These are phyloP conservation scores for Suillus cothurnatus DNA, from an alignment of 768 basidiomycete species.

Conservation along the genomic window DNA sequence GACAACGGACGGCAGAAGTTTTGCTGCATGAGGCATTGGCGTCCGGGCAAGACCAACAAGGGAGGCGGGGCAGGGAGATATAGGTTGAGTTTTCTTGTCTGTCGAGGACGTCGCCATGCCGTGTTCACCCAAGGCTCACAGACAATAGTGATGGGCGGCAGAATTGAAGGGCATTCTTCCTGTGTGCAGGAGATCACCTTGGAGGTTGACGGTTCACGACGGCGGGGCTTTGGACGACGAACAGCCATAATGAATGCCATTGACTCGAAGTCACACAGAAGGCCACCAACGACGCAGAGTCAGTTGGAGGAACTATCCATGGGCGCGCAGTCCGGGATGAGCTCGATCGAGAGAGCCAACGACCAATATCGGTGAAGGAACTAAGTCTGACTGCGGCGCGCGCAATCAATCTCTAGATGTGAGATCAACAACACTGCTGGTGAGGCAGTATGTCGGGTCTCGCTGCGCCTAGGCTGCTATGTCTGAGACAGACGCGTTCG, in stretches of 20 bases:
- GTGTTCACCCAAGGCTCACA: background rate
- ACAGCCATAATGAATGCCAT: background rate
- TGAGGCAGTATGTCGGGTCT: no score
- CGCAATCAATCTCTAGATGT: no score
- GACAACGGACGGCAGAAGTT: background rate
- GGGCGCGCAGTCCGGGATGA: background rate
- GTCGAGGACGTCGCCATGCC: background rate
- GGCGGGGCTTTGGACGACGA: background rate
- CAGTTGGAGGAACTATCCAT: background rate
- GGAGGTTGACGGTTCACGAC: background rate
- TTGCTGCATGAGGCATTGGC: background rate
- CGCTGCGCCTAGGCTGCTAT: no score
- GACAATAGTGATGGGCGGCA: background rate
- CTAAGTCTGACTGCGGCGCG: no score
- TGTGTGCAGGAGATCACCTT: background rate
- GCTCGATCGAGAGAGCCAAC: no score
- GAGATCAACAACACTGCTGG: no score
- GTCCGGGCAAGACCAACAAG: background rate
- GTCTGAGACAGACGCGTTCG: no score
- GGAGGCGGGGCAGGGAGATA: conserved; percentile 1
- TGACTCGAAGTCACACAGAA: background rate
- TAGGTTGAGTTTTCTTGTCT: background rate
- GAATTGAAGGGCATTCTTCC: background rate
- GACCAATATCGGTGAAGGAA: no score
- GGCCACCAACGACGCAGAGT: background rate